Evolutionary conservation across 2,329 filamentous ascomycete genomes (phyloP).

Genomic region (Sphaerulina populicola): DNA sequence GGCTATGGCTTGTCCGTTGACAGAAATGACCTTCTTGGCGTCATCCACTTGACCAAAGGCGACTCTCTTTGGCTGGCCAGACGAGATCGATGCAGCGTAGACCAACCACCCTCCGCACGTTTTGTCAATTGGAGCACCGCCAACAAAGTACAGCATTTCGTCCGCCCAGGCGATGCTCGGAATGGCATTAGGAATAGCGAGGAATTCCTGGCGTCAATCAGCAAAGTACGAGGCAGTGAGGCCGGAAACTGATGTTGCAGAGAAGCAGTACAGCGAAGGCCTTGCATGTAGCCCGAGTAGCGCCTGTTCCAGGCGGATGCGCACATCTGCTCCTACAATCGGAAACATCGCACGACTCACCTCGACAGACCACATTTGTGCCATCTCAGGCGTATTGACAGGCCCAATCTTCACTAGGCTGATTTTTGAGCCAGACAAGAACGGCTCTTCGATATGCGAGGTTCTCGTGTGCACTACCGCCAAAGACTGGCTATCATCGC

Average conservation of each 20-base stretch:
- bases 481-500: conserved; percentile 23
- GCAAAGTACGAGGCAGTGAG: too few species aligned
- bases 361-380: neutral
- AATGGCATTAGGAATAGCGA: neutral
- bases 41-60: conserved; percentile 19
- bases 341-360: too few species aligned
- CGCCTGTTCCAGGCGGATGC: too few species aligned
- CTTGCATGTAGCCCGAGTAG: too few species aligned
- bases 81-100: conserved; percentile 1
- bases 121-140: conserved; percentile 6
- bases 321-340: too few species aligned
- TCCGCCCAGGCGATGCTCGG: conserved; percentile 14
- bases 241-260: too few species aligned
- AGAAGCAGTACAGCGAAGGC: too few species aligned
- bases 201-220: neutral
- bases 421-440: conserved; percentile 17
- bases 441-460: conserved; percentile 26
- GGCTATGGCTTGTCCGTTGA: conserved; percentile 16
- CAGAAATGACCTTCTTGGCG: conserved; percentile 10
- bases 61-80: conserved; percentile 7
- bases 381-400: neutral
- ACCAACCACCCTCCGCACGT: conserved; percentile 9
- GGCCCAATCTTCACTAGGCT: neutral
- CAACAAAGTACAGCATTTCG: conserved; percentile 17
- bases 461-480: conserved; percentile 20